Evolutionary conservation across 306 rosid genomes (phyloP), one percentile per base, ranked within the genome.

Genomic region (Sindora glabra): DNA sequence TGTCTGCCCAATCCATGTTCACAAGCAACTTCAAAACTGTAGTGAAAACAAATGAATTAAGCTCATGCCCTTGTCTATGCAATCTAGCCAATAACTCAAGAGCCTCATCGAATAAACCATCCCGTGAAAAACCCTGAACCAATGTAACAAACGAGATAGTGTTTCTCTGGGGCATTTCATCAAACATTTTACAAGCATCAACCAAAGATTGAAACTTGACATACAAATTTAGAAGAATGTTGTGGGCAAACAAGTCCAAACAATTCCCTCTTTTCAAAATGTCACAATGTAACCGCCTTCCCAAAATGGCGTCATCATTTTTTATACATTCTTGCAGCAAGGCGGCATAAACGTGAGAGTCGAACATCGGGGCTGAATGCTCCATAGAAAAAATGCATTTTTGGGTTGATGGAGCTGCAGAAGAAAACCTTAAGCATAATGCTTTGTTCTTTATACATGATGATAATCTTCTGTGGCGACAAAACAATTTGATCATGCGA

Each of bases 1-100:
- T 5, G 5, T 63, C 39, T 34, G 66, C n/a, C 39, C 38, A 38
- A 11, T 71, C 71, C 76, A 71, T 63, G 45, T 60, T 63, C 44
- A 71, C 71, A 13, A 63, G 47, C 76, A 63, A 55, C 71, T 64
- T 63, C 22, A 71, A 60, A 47, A 71, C 2, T 8, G 76, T 63
- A 4, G 76, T 71, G 12, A 63, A 71, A 63, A 71, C 76, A 71
- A 71, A 71, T 21, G 25, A 47, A 26, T 71, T 63, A 25, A 63
- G 53, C 16, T 71, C 59, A 1, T 71, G 62, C 17, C 76, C 70
- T 63, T 71, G 53, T 55, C 47, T 63, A 21, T 53, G 63, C 50
- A 71, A 62, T 7, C 17, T 48, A 23, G 50, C 59, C 29, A 64
- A 26, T 48, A 71, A 48, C 27, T 56, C 48, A 48, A 71, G 65